Evolutionary conservation across 192 early-diverging fungal species (phyloP).

Genomic region (Geosiphon pyriformis): DNA sequence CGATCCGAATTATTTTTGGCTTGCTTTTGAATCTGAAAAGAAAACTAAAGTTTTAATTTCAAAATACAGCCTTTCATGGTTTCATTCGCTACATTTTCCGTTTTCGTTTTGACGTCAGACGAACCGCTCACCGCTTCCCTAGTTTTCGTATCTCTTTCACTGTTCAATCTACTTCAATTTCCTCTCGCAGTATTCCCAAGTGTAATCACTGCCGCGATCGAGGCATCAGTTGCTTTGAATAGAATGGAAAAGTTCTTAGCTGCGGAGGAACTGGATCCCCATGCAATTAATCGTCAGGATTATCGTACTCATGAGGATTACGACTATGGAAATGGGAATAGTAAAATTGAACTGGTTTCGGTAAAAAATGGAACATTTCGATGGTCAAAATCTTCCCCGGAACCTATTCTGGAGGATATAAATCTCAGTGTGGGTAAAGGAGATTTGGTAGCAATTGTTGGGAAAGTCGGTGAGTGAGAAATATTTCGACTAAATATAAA

Average conservation of each 20-base stretch:
- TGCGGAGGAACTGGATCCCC: slow-evolving; percentile 74
- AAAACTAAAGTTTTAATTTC: no score
- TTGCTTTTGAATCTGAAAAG: no score
- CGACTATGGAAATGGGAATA: background rate
- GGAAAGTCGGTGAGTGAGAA: slow-evolving; percentile 30
- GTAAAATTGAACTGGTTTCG: slow-evolving; percentile 32
- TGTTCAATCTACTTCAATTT: slow-evolving; percentile 91
- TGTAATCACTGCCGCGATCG: slow-evolving; percentile 70
- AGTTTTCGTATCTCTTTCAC: slow-evolving; percentile 81
- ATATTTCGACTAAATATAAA: no score
- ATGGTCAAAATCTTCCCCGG: slow-evolving; percentile 42
- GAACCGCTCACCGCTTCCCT: slow-evolving; percentile 54
- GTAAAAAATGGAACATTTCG: slow-evolving; percentile 49
- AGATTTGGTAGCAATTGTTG: slow-evolving; percentile 31
- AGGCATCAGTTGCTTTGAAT: slow-evolving; percentile 77
- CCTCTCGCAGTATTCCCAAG: slow-evolving; percentile 81
- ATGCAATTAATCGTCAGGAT: slow-evolving; percentile 41
- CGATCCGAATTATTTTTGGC: no score
- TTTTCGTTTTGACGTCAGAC: slow-evolving; percentile 55
- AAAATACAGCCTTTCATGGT: slow-evolving; percentile 71
- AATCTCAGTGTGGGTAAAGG: slow-evolving; percentile 28
- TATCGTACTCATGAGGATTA: background rate
- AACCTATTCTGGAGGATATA: slow-evolving; percentile 27
- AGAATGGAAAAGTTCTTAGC: slow-evolving; percentile 76
- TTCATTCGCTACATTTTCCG: slow-evolving; percentile 73